Conservation (phyloP, 768 basidiomycete species). For the Agaricus blazei region DNA sequence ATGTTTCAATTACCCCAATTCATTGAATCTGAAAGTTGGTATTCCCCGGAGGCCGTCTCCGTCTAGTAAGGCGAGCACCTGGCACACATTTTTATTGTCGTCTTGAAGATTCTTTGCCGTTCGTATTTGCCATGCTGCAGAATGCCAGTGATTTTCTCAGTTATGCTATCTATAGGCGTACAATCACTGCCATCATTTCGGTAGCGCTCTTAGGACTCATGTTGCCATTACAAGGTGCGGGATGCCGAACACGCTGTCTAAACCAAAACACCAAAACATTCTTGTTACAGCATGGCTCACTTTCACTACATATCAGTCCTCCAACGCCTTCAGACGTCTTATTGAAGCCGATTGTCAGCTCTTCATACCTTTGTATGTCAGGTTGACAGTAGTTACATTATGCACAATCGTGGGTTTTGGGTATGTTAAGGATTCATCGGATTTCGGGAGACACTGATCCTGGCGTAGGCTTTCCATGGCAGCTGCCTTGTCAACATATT, state of each 20-base stretch:
- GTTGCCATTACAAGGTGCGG: not conserved
- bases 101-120: not conserved
- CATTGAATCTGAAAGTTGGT: not conserved
- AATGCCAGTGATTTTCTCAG: not conserved
- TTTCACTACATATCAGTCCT: not conserved
- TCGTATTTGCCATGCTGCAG: not conserved
- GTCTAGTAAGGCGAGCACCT: not conserved
- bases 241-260: not conserved
- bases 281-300: not conserved
- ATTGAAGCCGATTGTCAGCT: not conserved
- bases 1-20: not conserved
- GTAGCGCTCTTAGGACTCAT: not conserved
- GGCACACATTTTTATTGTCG: not conserved
- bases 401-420: not conserved
- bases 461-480: not conserved
- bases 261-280: not conserved
- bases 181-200: not conserved
- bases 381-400: not conserved
- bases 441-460: too few species aligned
- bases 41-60: not conserved
- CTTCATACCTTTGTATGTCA: not conserved
- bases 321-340: not conserved
- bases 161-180: not conserved
- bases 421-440: not conserved
- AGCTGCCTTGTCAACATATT: not conserved